Percentiles rank a stretch among this genome's conserved stretches.
phyloP scores from a whole-genome alignment of 768 basidiomycete genomes.

The Xerocomellus dryophilus region DNA sequence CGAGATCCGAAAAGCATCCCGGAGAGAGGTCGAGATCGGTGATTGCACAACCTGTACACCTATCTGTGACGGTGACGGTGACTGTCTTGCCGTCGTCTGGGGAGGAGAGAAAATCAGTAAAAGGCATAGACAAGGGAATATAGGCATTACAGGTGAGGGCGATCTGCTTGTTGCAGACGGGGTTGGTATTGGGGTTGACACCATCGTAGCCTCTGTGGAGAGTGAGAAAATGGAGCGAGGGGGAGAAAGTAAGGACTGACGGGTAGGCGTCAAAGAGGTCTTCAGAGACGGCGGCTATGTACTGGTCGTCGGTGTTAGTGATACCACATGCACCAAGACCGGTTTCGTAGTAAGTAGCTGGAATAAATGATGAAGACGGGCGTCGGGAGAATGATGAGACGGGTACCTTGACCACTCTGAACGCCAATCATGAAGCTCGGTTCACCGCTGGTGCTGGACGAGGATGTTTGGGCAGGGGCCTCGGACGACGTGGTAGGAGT shows the following conservation, averaged over 20 bases:
- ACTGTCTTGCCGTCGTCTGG: conserved; percentile 52
- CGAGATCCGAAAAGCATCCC: conserved; percentile 36
- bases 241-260: conserved; percentile 20
- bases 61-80: conserved; percentile 53
- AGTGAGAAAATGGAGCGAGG: neutral
- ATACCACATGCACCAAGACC: conserved; percentile 45
- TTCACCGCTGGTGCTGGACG: conserved; percentile 2
- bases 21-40: conserved; percentile 64
- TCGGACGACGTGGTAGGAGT: conserved; percentile 1
- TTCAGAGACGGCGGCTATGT: conserved; percentile 37
- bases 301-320: conserved; percentile 28
- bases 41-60: conserved; percentile 53
- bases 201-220: conserved; percentile 48
- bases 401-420: conserved; percentile 47
- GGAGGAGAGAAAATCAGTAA: conserved; percentile 12
- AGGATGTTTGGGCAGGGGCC: conserved; percentile 18
- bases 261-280: conserved; percentile 35
- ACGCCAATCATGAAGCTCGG: conserved; percentile 47
- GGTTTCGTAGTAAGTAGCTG: conserved; percentile 32
- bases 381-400: neutral
- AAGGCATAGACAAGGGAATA: neutral
- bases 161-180: conserved; percentile 58
- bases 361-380: neutral
- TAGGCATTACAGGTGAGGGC: conserved; percentile 41
- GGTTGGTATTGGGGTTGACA: conserved; percentile 71